Conservation (phyloP, 768 basidiomycete genomes). For the Suillus subaureus region DNA sequence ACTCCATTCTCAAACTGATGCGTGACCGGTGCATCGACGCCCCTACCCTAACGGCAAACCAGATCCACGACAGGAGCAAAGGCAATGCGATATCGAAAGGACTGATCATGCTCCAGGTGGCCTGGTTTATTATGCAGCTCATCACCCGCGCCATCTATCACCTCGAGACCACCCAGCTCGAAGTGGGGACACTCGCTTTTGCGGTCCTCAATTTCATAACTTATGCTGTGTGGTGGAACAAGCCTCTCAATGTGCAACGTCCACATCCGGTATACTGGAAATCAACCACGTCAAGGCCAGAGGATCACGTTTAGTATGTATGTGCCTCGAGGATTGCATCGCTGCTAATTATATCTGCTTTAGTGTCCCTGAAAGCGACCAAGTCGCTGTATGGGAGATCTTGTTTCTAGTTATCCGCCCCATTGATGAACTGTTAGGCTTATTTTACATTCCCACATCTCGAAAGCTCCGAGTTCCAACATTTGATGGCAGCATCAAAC, state of each 20-base stretch:
- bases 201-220: conserved; percentile 32
- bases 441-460: no score
- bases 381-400: no score
- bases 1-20: neutral
- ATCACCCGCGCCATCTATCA: conserved; percentile 24
- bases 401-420: no score
- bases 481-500: neutral
- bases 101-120: conserved; percentile 32
- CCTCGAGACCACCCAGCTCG: conserved; percentile 37
- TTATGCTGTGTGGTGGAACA: conserved; percentile 42
- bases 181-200: conserved; percentile 39
- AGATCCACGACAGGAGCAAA: conserved; percentile 33
- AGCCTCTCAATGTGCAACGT: conserved; percentile 37
- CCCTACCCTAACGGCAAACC: conserved; percentile 9
- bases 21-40: neutral
- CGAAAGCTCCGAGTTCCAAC: neutral
- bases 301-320: neutral
- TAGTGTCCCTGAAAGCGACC: neutral
- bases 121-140: conserved; percentile 39
- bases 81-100: conserved; percentile 27
- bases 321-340: neutral
- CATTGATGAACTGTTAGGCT: neutral
- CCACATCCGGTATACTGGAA: conserved; percentile 11
- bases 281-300: neutral
- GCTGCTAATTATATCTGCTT: neutral